Conservation (phyloP, 805 yeast genomes). For the Candida arabinofermentans region DNA sequence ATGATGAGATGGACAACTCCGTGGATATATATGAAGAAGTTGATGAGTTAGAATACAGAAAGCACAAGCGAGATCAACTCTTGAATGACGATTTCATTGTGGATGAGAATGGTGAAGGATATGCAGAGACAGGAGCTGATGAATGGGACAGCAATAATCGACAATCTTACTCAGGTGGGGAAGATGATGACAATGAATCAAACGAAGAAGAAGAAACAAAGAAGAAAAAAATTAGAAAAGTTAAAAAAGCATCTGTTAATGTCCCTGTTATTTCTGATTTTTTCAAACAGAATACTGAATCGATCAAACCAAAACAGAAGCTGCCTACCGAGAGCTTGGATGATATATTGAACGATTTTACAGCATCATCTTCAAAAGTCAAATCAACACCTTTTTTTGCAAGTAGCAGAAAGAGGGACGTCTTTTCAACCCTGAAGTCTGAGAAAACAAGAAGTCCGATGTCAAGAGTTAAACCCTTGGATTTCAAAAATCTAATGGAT, state of each 20-base stretch:
- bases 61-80: constrained; percentile 73
- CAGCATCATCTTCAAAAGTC: constrained; percentile 17
- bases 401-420: constrained; percentile 17
- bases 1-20: constrained; percentile 40
- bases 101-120: constrained; percentile 91
- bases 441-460: constrained; percentile 24
- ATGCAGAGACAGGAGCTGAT: constrained; percentile 89
- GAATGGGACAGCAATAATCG: constrained; percentile 65
- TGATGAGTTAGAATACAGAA: constrained; percentile 74
- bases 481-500: constrained; percentile 16
- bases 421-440: constrained; percentile 27
- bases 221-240: constrained; percentile 33
- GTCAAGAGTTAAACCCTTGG: constrained; percentile 24
- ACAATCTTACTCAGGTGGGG: constrained; percentile 55
- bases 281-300: constrained; percentile 37
- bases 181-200: constrained; percentile 30
- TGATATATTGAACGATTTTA: constrained; percentile 62
- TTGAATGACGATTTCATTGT: constrained; percentile 91
- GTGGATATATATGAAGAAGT: constrained; percentile 80
- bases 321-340: constrained; percentile 51
- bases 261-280: constrained; percentile 40
- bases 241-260: constrained; percentile 14
- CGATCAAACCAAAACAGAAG: constrained; percentile 33
- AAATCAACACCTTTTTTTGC: constrained; percentile 21
- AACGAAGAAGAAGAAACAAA: constrained; percentile 24